Evolutionary conservation across 179 eudicot species (phyloP).

Genomic region (Spinacia oleracea): DNA sequence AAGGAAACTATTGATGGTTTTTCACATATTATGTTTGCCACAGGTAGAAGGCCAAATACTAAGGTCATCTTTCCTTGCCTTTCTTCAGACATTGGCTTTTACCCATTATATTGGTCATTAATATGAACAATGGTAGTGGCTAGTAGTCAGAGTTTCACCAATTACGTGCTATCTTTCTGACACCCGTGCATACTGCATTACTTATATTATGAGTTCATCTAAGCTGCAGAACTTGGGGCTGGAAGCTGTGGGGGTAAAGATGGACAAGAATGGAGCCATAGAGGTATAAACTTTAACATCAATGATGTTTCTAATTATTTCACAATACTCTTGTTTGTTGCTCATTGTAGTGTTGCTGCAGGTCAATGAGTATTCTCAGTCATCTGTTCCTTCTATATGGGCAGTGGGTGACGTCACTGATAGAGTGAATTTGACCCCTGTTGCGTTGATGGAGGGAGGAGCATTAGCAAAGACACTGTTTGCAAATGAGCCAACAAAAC

Average conservation of each 20-base stretch:
- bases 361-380: slow-evolving; percentile 88
- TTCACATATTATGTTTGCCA: slow-evolving; percentile 97
- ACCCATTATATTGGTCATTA: background rate
- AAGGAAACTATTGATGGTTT: slow-evolving; percentile 83
- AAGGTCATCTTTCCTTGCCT: slow-evolving; percentile 49
- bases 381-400: slow-evolving; percentile 96
- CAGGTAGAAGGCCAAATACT: slow-evolving; percentile 91
- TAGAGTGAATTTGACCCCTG: slow-evolving; percentile 92
- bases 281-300: slow-evolving; percentile 48
- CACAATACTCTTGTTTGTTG: slow-evolving; percentile 6
- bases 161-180: slow-evolving; percentile 1
- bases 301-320: background rate
- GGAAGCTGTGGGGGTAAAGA: slow-evolving; percentile 78
- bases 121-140: background rate
- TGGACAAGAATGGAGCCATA: slow-evolving; percentile 79
- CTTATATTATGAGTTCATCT: slow-evolving; percentile 17
- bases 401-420: slow-evolving; percentile 99
- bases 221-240: slow-evolving; percentile 78
- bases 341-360: slow-evolving; percentile 34
- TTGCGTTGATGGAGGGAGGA: slow-evolving; percentile 97
- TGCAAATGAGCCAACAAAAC: slow-evolving; percentile 85
- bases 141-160: background rate
- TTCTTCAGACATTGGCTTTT: background rate
- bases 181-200: background rate
- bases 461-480: slow-evolving; percentile 94